Evolutionary conservation across 129 eudicot species (phyloP).

Genomic region (Centella asiatica): DNA sequence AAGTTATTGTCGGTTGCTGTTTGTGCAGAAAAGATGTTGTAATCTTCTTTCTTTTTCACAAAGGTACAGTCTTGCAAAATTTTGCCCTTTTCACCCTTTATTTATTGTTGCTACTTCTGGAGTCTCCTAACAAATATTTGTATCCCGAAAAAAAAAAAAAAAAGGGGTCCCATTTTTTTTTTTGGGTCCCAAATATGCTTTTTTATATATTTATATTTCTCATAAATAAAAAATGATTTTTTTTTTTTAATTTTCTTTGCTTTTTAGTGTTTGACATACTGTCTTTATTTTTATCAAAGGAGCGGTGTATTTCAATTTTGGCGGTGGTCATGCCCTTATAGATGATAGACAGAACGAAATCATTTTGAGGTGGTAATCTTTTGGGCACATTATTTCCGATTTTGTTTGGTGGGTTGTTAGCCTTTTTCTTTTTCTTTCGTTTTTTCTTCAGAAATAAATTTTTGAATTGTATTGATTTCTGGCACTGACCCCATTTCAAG

Average conservation of each 20-base stretch:
- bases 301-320: constrained; percentile 17
- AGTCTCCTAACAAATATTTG: neutral
- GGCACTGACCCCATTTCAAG: constrained; percentile 36
- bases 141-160: no score
- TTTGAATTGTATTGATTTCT: no score
- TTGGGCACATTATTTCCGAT: constrained; percentile 16
- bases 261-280: constrained; percentile 2
- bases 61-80: constrained; percentile 40
- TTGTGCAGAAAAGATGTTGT: constrained; percentile 15
- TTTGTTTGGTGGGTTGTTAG: constrained; percentile 21
- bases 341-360: constrained; percentile 24
- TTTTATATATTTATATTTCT: no score
- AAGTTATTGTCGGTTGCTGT: constrained; percentile 25
- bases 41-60: constrained; percentile 17
- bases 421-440: neutral
- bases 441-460: no score
- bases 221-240: neutral
- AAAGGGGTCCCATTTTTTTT: no score
- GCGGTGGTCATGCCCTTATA: constrained; percentile 23
- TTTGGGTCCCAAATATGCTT: no score
- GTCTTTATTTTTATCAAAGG: constrained; percentile 19
- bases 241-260: neutral
- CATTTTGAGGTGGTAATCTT: constrained; percentile 28
- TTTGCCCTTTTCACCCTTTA: neutral
- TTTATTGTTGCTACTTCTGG: neutral